These are phyloP conservation scores for Teratosphaeria epicoccoides DNA, from an alignment of 2,329 filamentous ascomycete species.

Conservation along the genomic window DNA sequence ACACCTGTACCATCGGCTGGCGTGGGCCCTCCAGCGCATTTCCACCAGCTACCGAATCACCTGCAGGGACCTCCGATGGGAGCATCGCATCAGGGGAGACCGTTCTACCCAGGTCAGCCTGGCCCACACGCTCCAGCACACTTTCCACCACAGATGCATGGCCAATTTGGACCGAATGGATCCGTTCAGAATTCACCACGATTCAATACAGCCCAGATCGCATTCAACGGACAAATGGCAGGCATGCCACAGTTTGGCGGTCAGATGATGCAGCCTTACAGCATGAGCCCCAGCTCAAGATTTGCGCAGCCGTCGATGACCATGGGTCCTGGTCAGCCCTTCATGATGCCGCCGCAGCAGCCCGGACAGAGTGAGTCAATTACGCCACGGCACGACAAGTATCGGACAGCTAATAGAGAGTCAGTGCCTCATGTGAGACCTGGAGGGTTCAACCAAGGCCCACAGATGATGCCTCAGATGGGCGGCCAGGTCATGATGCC, in stretches of 20 bases:
- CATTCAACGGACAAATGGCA: slow-evolving; percentile 42
- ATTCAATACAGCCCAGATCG: slow-evolving; percentile 47
- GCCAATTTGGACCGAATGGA: slow-evolving; percentile 60
- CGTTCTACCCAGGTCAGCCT: slow-evolving; percentile 59
- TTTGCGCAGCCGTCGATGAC: slow-evolving; percentile 18
- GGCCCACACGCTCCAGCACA: slow-evolving; percentile 62
- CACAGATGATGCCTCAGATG: slow-evolving; percentile 6
- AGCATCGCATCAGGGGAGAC: slow-evolving; percentile 62
- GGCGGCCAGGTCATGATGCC: slow-evolving; percentile 11
- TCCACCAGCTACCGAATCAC: slow-evolving; percentile 69
- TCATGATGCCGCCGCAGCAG: slow-evolving; percentile 15
- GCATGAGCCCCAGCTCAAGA: slow-evolving; percentile 57
- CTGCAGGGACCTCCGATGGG: slow-evolving; percentile 63
- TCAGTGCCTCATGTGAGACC: neutral
- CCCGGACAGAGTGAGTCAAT: slow-evolving; percentile 1
- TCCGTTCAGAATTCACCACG: slow-evolving; percentile 74
- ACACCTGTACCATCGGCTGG: slow-evolving; percentile 48
- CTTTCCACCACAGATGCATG: slow-evolving; percentile 74
- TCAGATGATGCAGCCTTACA: slow-evolving; percentile 59
- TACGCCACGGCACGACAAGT: neutral
- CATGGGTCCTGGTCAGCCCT: slow-evolving; percentile 9
- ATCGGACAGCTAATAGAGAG: neutral
- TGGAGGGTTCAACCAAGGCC: slow-evolving; percentile 3
- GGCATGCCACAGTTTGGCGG: slow-evolving; percentile 45
- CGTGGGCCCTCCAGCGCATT: slow-evolving; percentile 59